phyloP scores from a whole-genome alignment of 2,329 filamentous ascomycete species.

The Ophiocordyceps camponoti-saundersi region DNA sequence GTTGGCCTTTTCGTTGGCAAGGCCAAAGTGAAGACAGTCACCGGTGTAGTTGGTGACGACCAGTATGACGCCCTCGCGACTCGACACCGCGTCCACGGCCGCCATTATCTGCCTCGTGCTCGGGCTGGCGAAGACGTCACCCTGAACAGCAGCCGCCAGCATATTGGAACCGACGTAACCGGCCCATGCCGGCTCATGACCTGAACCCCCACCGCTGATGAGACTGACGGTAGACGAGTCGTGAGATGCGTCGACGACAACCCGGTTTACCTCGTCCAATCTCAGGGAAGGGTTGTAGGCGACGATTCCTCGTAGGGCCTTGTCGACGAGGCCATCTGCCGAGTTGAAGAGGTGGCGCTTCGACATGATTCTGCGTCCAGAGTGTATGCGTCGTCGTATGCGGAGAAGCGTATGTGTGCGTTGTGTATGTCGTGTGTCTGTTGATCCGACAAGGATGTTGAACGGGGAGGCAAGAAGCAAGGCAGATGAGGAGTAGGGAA shows the following conservation, averaged over 20 bases:
- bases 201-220: conserved; percentile 38
- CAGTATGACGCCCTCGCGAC: conserved; percentile 36
- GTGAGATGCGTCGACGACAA: conserved; percentile 30
- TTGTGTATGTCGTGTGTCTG: no score
- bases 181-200: conserved; percentile 45
- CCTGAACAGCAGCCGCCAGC: conserved; percentile 42
- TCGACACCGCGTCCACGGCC: conserved; percentile 37
- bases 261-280: conserved; percentile 31
- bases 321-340: conserved; percentile 34
- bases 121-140: conserved; percentile 47
- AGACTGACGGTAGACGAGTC: conserved; percentile 28
- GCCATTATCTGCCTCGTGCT: conserved; percentile 46
- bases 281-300: conserved; percentile 33
- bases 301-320: conserved; percentile 31
- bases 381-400: no score
- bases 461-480: no score
- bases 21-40: conserved; percentile 44
- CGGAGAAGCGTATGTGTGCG: no score
- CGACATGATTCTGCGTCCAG: no score
- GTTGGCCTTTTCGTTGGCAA: conserved; percentile 40
- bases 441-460: no score
- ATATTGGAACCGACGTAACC: conserved; percentile 46
- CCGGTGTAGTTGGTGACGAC: conserved; percentile 51
- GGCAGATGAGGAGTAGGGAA: no score
- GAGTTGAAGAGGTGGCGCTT: conserved; percentile 35